A percentile compares a stretch with the other conserved stretches of the same genome.
These are phyloP conservation scores for Pseudogymnoascus sp. DNA, from an alignment of 2,329 filamentous ascomycete species.

Conservation along the genomic window DNA sequence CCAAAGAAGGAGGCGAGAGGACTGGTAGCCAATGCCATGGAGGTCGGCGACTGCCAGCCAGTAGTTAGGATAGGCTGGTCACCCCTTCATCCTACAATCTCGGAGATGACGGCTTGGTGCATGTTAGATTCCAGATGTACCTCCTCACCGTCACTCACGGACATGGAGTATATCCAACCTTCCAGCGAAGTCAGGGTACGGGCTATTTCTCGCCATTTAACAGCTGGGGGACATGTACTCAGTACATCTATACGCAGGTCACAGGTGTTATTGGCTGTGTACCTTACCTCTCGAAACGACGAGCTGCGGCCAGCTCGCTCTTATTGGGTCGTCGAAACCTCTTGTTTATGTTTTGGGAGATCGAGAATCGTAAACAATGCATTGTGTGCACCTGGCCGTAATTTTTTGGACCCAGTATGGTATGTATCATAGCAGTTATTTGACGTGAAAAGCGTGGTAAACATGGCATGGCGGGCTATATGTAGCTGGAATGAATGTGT, in stretches of 20 bases:
- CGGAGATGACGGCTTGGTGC: slow-evolving; percentile 3
- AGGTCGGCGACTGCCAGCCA: background rate
- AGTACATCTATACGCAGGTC: background rate
- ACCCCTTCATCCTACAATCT: background rate
- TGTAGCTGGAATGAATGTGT: background rate
- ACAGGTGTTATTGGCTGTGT: background rate
- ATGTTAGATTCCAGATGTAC: slow-evolving; percentile 4
- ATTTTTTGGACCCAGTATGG: background rate
- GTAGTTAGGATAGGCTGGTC: background rate
- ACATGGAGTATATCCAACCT: background rate
- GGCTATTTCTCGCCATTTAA: background rate
- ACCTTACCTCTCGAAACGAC: slow-evolving; percentile 4
- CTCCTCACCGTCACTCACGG: background rate
- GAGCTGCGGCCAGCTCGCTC: background rate
- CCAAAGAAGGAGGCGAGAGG: background rate
- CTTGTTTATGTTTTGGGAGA: slow-evolving; percentile 1
- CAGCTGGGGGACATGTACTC: background rate
- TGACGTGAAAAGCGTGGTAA: background rate
- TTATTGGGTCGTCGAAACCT: background rate
- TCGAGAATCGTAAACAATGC: slow-evolving; percentile 3
- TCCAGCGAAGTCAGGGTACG: background rate
- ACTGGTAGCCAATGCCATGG: background rate
- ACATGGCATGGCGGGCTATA: background rate
- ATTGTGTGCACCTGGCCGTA: background rate
- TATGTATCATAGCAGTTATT: background rate